phyloP scores from a whole-genome alignment of 257 asterid genomes.

The Eucommia ulmoides region DNA sequence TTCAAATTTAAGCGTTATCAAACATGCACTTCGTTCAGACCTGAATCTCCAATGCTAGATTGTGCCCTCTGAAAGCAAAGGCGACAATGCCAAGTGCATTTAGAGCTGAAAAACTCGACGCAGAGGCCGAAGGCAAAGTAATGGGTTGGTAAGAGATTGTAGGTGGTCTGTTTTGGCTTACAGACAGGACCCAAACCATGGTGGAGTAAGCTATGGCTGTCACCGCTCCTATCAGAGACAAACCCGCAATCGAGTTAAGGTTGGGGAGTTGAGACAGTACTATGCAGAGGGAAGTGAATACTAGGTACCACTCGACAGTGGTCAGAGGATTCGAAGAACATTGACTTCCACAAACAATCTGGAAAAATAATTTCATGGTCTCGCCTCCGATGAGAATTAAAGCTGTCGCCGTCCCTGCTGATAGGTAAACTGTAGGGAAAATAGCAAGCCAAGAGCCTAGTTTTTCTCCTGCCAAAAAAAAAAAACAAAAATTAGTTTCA shows the following conservation, averaged over 20 bases:
- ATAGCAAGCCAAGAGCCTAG: conserved; percentile 97
- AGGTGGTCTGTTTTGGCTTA: conserved; percentile 79
- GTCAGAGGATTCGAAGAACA: conserved; percentile 91
- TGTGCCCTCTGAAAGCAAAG: conserved; percentile 93
- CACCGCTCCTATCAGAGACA: conserved; percentile 90
- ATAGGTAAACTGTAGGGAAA: conserved; percentile 89
- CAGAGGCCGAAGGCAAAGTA: conserved; percentile 45
- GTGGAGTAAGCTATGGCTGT: conserved; percentile 88
- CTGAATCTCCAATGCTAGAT: conserved; percentile 90
- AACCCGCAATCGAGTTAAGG: conserved; percentile 95
- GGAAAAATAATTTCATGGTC: conserved; percentile 97
- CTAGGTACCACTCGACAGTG: conserved; percentile 95
- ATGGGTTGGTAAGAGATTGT: conserved; percentile 60
- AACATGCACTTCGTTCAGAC: too few species aligned
- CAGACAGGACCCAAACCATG: conserved; percentile 97
- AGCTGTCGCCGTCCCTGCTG: conserved; percentile 98
- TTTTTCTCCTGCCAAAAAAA: conserved; percentile 54
- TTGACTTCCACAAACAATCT: conserved; percentile 77
- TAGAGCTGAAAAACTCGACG: conserved; percentile 55
- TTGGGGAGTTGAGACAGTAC: conserved; percentile 93
- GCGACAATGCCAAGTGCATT: conserved; percentile 95
- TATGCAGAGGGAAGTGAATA: conserved; percentile 90
- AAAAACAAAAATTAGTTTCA: too few species aligned
- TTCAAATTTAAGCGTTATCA: too few species aligned
- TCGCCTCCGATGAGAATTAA: conserved; percentile 92